Evolutionary conservation across 2,329 filamentous ascomycete genomes (phyloP), one percentile per base, ranked within the genome.

Genomic region (Stagonosporopsis rhizophila): DNA sequence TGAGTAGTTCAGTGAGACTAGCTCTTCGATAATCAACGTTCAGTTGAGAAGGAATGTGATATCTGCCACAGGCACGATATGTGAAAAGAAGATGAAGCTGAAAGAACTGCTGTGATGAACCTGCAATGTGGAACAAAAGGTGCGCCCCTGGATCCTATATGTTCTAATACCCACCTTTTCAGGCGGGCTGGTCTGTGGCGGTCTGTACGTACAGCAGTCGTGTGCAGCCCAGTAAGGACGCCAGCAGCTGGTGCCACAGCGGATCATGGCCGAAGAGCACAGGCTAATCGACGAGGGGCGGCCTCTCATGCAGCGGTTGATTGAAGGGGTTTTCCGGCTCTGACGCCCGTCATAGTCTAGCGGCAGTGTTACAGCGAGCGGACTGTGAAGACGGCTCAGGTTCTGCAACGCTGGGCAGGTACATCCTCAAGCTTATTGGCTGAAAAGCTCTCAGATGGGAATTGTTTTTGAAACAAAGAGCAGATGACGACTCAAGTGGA

Each of bases 51-150:
- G 44, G 72, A 74, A 53, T 67, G 71, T 71, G 63, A 62, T 68
- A 66, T 69, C 68, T 73, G 74, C 74, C 74, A 65, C 72, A 70
- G 72, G 74, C 72, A 67, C 67, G 65, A 71, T 64, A 59, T 53
- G 54, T 61, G 57, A 66, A 56, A 57, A 56, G n/a, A 60, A 65
- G 60, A 52, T 56, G 60, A 65, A 62, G 57, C 40, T 61, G 55
- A 52, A 59, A 66, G 55, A 61, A 62, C 48, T 63, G 62, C 62
- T 66, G 62, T 67, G 63, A 59, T 61, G 56, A 66, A 61, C 59
- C 35, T 62, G 60, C 52, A 57, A 60, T 62, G 58, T 60, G 58
- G 61, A 65, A 50, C 58, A 65, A 39, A 38, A 57, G 40, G 56
- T 38, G 60, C 51, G 63, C 56, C 41, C 41, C 51, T 58, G 44